Conservation (phyloP, 2,329 filamentous ascomycete genomes). For the Chrysoporthe puriensis region DNA sequence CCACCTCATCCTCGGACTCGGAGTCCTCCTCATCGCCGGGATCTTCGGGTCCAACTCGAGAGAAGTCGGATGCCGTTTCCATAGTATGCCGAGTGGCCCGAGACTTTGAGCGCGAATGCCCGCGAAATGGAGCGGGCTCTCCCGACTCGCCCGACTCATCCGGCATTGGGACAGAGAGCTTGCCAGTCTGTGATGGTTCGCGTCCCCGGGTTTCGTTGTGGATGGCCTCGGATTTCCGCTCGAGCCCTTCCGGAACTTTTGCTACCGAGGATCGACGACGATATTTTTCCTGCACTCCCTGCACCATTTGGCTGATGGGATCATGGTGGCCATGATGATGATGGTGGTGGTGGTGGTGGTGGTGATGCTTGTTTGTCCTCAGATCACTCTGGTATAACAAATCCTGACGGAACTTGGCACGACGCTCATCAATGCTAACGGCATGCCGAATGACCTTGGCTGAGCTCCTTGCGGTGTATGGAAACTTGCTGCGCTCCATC, state of each 20-base stretch:
- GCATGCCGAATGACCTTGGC: conserved; percentile 69
- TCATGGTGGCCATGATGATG: conserved; percentile 31
- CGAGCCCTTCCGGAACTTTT: not conserved
- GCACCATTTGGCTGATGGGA: conserved; percentile 29
- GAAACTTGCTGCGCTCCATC: conserved; percentile 81
- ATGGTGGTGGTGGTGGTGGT: conserved; percentile 30
- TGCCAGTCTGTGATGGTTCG: conserved; percentile 9
- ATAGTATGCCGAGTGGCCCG: conserved; percentile 33
- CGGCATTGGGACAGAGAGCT: conserved; percentile 13
- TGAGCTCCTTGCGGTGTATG: conserved; percentile 63
- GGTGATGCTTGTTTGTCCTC: conserved; percentile 30
- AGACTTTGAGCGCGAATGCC: conserved; percentile 39
- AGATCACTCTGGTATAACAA: conserved; percentile 59
- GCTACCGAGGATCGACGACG: conserved; percentile 30
- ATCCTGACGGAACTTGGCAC: conserved; percentile 74
- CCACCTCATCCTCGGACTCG: conserved; percentile 47
- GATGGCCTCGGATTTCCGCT: not conserved
- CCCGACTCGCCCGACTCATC: conserved; percentile 33
- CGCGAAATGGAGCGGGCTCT: conserved; percentile 44
- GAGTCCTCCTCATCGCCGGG: conserved; percentile 39
- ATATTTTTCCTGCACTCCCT: conserved; percentile 43
- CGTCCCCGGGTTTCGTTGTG: conserved; percentile 25
- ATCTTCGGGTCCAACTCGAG: conserved; percentile 36
- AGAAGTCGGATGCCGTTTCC: conserved; percentile 38
- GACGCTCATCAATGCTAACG: conserved; percentile 71